These are phyloP conservation scores for Galerina sulciceps DNA, from an alignment of 768 basidiomycete genomes.

Conservation along the genomic window DNA sequence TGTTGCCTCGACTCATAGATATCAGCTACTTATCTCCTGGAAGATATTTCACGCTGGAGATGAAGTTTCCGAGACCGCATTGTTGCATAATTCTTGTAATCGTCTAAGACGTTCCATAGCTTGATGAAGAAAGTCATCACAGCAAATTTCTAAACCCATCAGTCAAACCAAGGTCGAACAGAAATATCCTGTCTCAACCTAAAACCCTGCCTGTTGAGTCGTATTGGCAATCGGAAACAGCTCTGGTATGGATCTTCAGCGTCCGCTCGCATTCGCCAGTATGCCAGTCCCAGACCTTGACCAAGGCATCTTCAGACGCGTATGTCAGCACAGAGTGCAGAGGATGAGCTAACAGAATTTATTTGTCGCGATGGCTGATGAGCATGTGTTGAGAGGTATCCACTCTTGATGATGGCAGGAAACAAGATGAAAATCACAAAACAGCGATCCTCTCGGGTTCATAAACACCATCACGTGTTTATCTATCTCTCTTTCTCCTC, in stretches of 20 bases:
- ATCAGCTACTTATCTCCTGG: conserved; percentile 84
- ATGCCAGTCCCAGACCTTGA: conserved; percentile 98
- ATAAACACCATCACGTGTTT: too few species aligned
- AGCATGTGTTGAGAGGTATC: conserved; percentile 84
- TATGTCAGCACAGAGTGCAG: conserved; percentile 81
- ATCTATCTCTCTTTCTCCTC: too few species aligned
- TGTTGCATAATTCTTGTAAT: conserved; percentile 89
- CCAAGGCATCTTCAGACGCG: conserved; percentile 86
- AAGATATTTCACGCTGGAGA: conserved; percentile 84
- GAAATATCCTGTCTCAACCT: conserved; percentile 46
- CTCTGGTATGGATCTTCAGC: conserved; percentile 89
- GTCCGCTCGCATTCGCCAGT: conserved; percentile 92
- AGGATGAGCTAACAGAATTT: conserved; percentile 80
- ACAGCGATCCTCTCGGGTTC: too few species aligned
- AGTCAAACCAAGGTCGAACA: background rate
- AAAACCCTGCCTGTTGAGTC: conserved; percentile 84
- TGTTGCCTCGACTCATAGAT: conserved; percentile 86
- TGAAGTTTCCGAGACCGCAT: conserved; percentile 89
- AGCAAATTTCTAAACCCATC: conserved; percentile 58
- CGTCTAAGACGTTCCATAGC: conserved; percentile 89
- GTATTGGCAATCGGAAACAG: conserved; percentile 86
- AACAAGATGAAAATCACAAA: too few species aligned
- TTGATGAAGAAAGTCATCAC: conserved; percentile 90
- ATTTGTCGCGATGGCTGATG: conserved; percentile 75
- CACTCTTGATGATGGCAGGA: conserved; percentile 87